Evolutionary conservation across 2,329 filamentous ascomycete species (phyloP), one percentile per base, ranked within the genome.

Genomic region (Claviceps africana): DNA sequence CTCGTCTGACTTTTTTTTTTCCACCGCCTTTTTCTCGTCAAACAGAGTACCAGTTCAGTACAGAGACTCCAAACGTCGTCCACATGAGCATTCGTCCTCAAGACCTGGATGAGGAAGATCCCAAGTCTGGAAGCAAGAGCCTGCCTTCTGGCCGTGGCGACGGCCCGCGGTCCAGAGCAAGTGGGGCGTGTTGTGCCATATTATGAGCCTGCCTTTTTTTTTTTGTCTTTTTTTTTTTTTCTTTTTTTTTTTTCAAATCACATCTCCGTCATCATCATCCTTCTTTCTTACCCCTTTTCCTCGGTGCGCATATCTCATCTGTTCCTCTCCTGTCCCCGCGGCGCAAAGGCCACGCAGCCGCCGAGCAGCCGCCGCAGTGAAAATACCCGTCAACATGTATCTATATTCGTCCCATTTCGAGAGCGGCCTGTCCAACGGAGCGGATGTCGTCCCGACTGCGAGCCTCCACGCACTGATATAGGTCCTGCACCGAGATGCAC

Each of bases 31-130:
- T 15, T 8, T 5, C 33, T 15, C 4, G 33, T 17, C 9, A n/a
- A 47, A 5, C 61, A 95, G 88, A 90, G 58, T 90, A 87, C 62
- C 85, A 82, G 55, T 88, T 94, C 63, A 86, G 80, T 62, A 74
- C 75, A 31, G 83, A 88, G 56, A 73, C 76, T 11, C 80, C 86
- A 8, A 95, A 95, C 59, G 86, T 95, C 30, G 82, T 95, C n/a
- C 89, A 95, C 67, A 95, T 95, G 88, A 91, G 86, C 6, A 82
- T 95, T 60, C 86, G 87, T 60, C 89, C 89, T 2, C 85, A 89
- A 63, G 88, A 95, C 63, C 78, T 91, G 55, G 84, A 94, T 57
- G 88, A 93, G 62, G 83, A 86, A 60, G 85, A 88, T 59, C 82
- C 85, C 53, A 85, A 83, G 63, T 78, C 79, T 35, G 76, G 78